Evolutionary conservation across 164 flowering plant species (phyloP).

Genomic region (Aristolochia contorta): DNA sequence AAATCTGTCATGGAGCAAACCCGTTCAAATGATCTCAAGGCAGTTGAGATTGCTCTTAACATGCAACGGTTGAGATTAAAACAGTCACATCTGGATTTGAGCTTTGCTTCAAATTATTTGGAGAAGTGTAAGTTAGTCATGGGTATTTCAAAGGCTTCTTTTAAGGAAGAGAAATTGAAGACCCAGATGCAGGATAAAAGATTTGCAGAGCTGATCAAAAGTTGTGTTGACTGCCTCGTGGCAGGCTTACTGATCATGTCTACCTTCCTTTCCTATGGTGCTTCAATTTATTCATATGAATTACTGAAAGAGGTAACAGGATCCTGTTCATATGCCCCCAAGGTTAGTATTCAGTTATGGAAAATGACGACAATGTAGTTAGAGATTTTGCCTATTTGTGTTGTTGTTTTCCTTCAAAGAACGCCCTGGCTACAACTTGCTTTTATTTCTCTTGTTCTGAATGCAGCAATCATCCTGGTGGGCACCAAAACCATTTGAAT

Average conservation of each 20-base stretch:
- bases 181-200: slow-evolving; percentile 58
- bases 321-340: slow-evolving; percentile 30
- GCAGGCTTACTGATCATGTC: slow-evolving; percentile 73
- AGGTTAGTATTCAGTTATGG: slow-evolving; percentile 18
- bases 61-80: slow-evolving; percentile 56
- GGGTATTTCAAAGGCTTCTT: slow-evolving; percentile 75
- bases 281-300: slow-evolving; percentile 57
- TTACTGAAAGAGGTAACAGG: slow-evolving; percentile 55
- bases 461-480: slow-evolving; percentile 68
- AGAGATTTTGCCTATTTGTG: neutral
- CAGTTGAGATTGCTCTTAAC: slow-evolving; percentile 51
- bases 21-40: slow-evolving; percentile 78
- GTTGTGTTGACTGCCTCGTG: slow-evolving; percentile 72
- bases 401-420: neutral
- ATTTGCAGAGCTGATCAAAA: slow-evolving; percentile 55
- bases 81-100: slow-evolving; percentile 49
- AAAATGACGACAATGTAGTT: neutral
- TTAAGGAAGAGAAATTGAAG: slow-evolving; percentile 68
- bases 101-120: slow-evolving; percentile 45
- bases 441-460: slow-evolving; percentile 1
- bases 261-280: slow-evolving; percentile 48
- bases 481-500: slow-evolving; percentile 55
- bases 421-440: neutral
- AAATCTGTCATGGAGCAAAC: slow-evolving; percentile 68
- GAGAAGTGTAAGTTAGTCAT: slow-evolving; percentile 62